Evolutionary conservation across 306 rosid genomes (phyloP).

Genomic region (Quercus wislizeni): DNA sequence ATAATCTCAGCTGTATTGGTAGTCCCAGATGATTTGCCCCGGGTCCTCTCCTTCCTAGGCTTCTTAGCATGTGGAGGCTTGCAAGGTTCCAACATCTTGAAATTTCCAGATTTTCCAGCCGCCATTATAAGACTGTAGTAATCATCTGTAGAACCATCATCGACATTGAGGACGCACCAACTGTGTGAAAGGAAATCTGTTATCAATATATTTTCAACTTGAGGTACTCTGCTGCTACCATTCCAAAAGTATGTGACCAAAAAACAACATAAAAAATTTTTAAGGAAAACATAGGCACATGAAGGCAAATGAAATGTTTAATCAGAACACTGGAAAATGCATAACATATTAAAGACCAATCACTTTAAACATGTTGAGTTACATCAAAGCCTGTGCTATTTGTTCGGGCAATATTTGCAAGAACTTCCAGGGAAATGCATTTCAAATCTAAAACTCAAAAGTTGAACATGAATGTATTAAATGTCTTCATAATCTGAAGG

Average conservation of each 20-base stretch:
- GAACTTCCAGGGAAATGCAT: not conserved
- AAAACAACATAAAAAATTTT: not conserved
- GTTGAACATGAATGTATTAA: not conserved
- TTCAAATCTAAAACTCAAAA: not conserved
- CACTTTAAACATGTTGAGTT: not conserved
- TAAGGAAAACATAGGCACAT: not conserved
- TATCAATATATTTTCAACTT: constrained; percentile 12
- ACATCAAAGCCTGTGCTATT: not conserved
- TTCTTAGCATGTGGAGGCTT: constrained; percentile 65
- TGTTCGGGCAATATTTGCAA: not conserved
- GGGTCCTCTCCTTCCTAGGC: constrained; percentile 52
- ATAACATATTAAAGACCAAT: not conserved
- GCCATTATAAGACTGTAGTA: constrained; percentile 64
- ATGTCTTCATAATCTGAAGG: not conserved
- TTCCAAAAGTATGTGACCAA: not conserved
- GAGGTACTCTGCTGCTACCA: not conserved
- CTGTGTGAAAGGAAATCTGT: constrained; percentile 38
- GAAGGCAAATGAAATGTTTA: not conserved
- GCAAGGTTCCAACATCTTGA: constrained; percentile 55
- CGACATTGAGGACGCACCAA: constrained; percentile 56
- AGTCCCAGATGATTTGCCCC: constrained; percentile 45
- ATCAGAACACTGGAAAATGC: not conserved
- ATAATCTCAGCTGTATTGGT: constrained; percentile 51
- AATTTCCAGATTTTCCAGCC: constrained; percentile 52
- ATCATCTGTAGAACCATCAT: constrained; percentile 65